Base-by-base conservation (phyloP, 2,329 filamentous ascomycete species). In the Phymatotrichopsis omnivora region DNA sequence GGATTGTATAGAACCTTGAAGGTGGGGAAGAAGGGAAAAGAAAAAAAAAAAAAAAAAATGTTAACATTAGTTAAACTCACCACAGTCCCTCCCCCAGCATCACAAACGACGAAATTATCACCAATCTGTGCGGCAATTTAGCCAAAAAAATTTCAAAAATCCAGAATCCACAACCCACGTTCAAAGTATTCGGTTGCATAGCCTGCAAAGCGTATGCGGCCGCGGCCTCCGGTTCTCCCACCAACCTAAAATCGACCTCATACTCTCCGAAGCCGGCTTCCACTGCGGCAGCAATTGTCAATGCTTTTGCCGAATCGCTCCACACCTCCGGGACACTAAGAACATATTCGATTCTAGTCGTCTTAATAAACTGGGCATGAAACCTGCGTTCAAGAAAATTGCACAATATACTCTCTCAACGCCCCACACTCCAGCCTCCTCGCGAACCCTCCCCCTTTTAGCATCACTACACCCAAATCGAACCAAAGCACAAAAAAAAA, bases 261-360 rank as follows among this genome's bases (percentile, higher is more conserved):
- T 47, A 47, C 6, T 49, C 72, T 4, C 82, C 83, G 79, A 89
- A 85, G 3, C 83, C 84, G 0, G 83, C 84, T 47, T 77, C 69
- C 65, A 86, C 80, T 8, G 83, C 83, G 5, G 83, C 84, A 60
- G 81, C 75, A 37, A 86, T 64, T 2, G 83, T 89, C 4, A 82
- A 82, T 61, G 85, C 83, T 66, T 87, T 89, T n/a, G 83, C 84
- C 0, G 80, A 75, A 61, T 91, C 84, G 19, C 78, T 84, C 84
- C 84, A 91, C 6, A 89, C 82, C 5, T 83, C 83, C 5, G 83
- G 83, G 39, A 82, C 85, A 0, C 83, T 89, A 45, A 89, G 68
- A 32, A 89, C 81, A 57, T 84, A 87, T 49, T 87, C 78, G 29
- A 85, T 77, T 57, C 77, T 78, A 4, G 82, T 86, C 6, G 74